Conservation (phyloP, 2,329 filamentous ascomycete species). For the Calonectria pauciramosa region DNA sequence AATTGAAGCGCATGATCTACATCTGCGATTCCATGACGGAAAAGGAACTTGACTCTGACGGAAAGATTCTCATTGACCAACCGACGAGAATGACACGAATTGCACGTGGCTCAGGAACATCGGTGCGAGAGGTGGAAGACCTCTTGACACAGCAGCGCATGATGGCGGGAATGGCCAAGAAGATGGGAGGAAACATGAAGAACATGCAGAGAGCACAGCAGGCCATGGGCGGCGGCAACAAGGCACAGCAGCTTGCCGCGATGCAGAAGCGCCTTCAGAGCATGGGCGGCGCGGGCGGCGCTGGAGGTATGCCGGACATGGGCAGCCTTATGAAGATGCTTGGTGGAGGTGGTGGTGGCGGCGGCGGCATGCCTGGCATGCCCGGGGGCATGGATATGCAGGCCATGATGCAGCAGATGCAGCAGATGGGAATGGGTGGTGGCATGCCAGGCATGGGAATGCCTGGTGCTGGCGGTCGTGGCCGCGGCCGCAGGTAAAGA, state of each 20-base stretch:
- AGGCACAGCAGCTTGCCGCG: conserved; percentile 92
- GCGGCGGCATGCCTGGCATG: conserved; percentile 72
- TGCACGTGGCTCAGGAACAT: conserved; percentile 90
- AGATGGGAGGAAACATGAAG: conserved; percentile 97
- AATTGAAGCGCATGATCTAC: conserved; percentile 98
- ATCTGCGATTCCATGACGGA: conserved; percentile 99
- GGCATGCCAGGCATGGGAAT: conserved; percentile 52
- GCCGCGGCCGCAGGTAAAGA: conserved; percentile 49
- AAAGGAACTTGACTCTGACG: conserved; percentile 95
- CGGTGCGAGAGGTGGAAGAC: conserved; percentile 93
- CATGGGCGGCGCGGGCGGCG: conserved; percentile 83
- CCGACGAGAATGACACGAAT: conserved; percentile 94
- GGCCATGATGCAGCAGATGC: conserved; percentile 83
- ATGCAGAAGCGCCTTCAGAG: conserved; percentile 97
- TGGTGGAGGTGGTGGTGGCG: conserved; percentile 68
- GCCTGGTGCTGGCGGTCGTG: conserved; percentile 46
- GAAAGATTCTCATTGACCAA: conserved; percentile 93
- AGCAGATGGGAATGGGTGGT: conserved; percentile 75
- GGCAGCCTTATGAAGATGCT: conserved; percentile 93
- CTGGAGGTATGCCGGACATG: conserved; percentile 84
- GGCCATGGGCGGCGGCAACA: conserved; percentile 91
- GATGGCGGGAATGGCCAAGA: conserved; percentile 99
- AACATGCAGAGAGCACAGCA: conserved; percentile 96
- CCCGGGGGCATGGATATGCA: conserved; percentile 82
- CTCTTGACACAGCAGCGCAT: conserved; percentile 97